Percentiles rank a stretch among this genome's conserved stretches.
phyloP scores from a whole-genome alignment of 2,329 filamentous ascomycete species.

The Talaromyces piceae region DNA sequence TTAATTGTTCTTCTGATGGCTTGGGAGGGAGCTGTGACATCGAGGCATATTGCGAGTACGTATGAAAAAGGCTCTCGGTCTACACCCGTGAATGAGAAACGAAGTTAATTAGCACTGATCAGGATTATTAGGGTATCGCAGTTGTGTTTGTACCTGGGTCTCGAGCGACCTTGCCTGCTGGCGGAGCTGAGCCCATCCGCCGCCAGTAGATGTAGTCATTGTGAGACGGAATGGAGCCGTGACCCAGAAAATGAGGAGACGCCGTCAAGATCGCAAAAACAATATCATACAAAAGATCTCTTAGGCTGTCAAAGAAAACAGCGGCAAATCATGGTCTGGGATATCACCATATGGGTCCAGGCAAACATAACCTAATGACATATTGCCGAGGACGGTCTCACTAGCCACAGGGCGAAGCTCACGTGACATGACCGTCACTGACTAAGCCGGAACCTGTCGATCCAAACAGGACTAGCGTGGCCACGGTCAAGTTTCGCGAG shows the following conservation, averaged over 20 bases:
- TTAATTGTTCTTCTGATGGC: constrained; percentile 74
- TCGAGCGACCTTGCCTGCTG: constrained; percentile 86
- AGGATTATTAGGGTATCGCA: neutral
- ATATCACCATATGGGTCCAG: neutral
- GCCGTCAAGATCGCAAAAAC: neutral
- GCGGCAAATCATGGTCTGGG: neutral
- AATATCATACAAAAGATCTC: neutral
- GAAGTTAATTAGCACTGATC: constrained; percentile 11
- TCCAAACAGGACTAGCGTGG: constrained; percentile 4
- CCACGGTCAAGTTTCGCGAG: constrained; percentile 17
- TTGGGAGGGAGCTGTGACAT: constrained; percentile 71
- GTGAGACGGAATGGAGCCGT: constrained; percentile 6
- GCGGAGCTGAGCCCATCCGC: constrained; percentile 86
- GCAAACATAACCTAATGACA: neutral
- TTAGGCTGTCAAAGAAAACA: neutral
- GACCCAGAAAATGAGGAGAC: neutral
- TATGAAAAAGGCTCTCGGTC: constrained; percentile 66
- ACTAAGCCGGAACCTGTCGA: neutral
- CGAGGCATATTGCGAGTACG: constrained; percentile 84
- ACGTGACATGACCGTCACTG: neutral
- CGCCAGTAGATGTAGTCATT: constrained; percentile 51
- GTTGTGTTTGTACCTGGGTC: constrained; percentile 61
- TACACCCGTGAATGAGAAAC: constrained; percentile 34
- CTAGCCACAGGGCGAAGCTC: constrained; percentile 1
- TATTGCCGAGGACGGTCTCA: neutral